These are phyloP conservation scores for Metschnikowia santaceciliae DNA, from an alignment of 805 yeast genomes.

Conservation along the genomic window DNA sequence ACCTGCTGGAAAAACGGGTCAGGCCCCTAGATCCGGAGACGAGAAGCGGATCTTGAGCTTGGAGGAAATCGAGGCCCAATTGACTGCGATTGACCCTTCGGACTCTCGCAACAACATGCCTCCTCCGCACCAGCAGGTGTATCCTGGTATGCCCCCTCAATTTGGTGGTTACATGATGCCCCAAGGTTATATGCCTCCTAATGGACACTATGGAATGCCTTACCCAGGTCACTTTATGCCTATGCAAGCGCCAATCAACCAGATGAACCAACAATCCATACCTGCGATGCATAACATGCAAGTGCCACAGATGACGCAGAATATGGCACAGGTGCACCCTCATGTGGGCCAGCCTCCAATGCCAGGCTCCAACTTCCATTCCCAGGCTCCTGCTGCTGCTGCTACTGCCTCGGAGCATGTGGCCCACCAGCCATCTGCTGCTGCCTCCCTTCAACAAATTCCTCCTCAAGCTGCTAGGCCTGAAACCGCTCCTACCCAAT, in stretches of 20 bases:
- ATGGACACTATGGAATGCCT: conserved; percentile 30
- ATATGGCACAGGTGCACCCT: conserved; percentile 5
- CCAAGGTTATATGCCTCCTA: conserved; percentile 35
- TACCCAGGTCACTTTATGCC: conserved; percentile 24
- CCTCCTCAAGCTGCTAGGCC: conserved; percentile 8
- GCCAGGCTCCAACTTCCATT: conserved; percentile 7
- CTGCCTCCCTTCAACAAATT: neutral
- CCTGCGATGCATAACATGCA: conserved; percentile 21
- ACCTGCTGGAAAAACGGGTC: conserved; percentile 28
- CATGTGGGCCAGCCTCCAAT: conserved; percentile 17
- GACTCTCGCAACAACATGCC: conserved; percentile 22
- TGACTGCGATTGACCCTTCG: conserved; percentile 43
- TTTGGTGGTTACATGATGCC: conserved; percentile 41
- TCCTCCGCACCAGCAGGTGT: conserved; percentile 23
- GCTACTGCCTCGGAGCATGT: conserved; percentile 2
- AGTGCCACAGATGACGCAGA: conserved; percentile 12
- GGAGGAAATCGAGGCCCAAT: conserved; percentile 82
- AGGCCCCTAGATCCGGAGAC: conserved; percentile 20
- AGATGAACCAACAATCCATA: conserved; percentile 20
- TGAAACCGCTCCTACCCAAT: conserved; percentile 3
- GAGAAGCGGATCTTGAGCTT: conserved; percentile 59
- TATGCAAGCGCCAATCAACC: conserved; percentile 13
- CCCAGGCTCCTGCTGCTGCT: neutral
- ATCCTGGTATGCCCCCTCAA: conserved; percentile 32
- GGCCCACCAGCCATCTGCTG: conserved; percentile 5